These are phyloP conservation scores for Aspergillus sp. DNA, from an alignment of 2,329 filamentous ascomycete species.

Conservation along the genomic window DNA sequence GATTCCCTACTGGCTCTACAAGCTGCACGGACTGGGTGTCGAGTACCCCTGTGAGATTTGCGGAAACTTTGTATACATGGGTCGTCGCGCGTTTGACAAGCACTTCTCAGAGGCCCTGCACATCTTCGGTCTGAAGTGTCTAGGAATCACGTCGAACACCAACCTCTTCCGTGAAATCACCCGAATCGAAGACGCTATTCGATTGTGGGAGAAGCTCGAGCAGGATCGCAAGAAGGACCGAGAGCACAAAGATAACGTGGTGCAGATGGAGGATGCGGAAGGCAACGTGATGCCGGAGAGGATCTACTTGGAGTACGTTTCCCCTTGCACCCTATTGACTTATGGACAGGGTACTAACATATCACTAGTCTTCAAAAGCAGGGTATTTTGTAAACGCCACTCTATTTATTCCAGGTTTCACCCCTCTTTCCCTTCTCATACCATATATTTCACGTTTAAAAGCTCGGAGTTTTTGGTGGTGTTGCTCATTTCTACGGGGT, in stretches of 20 bases:
- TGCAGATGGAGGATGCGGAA: slow-evolving; percentile 97
- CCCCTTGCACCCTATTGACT: background rate
- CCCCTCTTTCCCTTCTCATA: slow-evolving; percentile 11
- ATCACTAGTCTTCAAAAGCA: slow-evolving; percentile 71
- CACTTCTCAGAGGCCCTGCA: slow-evolving; percentile 95
- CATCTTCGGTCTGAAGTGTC: slow-evolving; percentile 87
- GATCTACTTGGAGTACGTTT: slow-evolving; percentile 77
- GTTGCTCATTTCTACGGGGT: slow-evolving; percentile 14
- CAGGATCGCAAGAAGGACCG: slow-evolving; percentile 76
- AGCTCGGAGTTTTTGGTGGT: slow-evolving; percentile 33
- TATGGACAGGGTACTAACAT: slow-evolving; percentile 21
- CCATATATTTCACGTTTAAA: slow-evolving; percentile 19
- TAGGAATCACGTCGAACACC: slow-evolving; percentile 84
- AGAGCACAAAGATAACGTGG: slow-evolving; percentile 75
- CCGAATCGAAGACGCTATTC: slow-evolving; percentile 81
- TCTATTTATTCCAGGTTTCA: background rate
- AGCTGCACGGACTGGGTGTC: slow-evolving; percentile 89
- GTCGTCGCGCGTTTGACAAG: slow-evolving; percentile 92
- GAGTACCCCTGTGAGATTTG: slow-evolving; percentile 97
- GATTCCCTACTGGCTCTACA: slow-evolving; percentile 98
- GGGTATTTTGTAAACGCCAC: slow-evolving; percentile 64
- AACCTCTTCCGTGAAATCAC: slow-evolving; percentile 92
- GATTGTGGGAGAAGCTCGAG: slow-evolving; percentile 91
- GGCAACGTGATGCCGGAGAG: slow-evolving; percentile 99
- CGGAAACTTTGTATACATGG: slow-evolving; percentile 99